Evolutionary conservation across 495 filamentous ascomycete species (phyloP).

Genomic region (Daldinia grandis): DNA sequence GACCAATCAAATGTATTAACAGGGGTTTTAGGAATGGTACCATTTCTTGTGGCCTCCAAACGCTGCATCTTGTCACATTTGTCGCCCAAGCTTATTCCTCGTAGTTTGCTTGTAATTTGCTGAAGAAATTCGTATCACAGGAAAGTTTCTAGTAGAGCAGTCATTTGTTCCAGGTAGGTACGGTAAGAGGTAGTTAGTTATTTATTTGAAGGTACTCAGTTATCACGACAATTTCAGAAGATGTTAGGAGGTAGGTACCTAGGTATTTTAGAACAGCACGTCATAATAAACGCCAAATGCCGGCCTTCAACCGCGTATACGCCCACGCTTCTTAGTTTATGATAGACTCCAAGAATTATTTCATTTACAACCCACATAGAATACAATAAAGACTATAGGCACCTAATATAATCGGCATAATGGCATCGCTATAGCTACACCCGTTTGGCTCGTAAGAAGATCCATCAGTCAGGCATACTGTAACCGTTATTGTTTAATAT

Average conservation of each 20-base stretch:
- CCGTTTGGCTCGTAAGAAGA: background rate
- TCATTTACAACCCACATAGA: background rate
- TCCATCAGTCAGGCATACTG: background rate
- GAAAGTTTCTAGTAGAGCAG: background rate
- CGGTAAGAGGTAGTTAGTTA: too few species aligned
- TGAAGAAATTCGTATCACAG: background rate
- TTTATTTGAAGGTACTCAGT: too few species aligned
- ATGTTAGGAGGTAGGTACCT: background rate
- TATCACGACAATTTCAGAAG: too few species aligned
- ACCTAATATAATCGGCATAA: background rate
- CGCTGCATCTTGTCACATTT: conserved; percentile 41
- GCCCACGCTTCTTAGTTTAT: background rate
- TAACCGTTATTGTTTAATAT: background rate
- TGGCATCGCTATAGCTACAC: background rate
- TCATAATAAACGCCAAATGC: background rate
- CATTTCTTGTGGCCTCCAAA: conserved; percentile 29
- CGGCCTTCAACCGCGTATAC: background rate
- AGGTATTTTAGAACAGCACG: background rate
- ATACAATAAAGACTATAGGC: background rate
- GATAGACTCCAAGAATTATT: background rate
- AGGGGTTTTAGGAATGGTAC: conserved; percentile 27
- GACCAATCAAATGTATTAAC: conserved; percentile 40
- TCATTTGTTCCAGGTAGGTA: background rate
- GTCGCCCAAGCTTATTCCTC: conserved; percentile 12
- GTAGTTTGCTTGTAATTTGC: background rate